A percentile compares a stretch with the other conserved stretches of the same genome.
phyloP scores from a whole-genome alignment of 2,329 filamentous ascomycete species.

The Exophiala viscosa region DNA sequence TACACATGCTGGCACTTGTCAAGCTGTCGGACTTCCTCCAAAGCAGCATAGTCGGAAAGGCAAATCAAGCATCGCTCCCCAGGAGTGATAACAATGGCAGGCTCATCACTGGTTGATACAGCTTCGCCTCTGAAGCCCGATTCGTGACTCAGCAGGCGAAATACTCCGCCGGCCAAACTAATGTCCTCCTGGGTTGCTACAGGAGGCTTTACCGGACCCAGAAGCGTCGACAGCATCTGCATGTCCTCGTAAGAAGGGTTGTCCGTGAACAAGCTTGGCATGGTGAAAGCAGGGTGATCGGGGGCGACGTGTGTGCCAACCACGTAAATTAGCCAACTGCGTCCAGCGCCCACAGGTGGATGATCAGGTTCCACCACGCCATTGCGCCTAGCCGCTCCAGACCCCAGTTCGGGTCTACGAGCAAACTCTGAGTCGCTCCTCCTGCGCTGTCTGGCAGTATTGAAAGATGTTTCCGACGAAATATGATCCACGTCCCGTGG shows the following conservation, averaged over 20 bases:
- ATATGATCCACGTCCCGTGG: constrained; percentile 27
- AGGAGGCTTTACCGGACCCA: constrained; percentile 65
- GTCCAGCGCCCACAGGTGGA: constrained; percentile 46
- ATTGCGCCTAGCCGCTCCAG: constrained; percentile 60
- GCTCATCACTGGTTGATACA: constrained; percentile 36
- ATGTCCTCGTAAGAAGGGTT: constrained; percentile 69
- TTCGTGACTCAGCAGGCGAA: constrained; percentile 47
- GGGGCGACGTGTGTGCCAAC: constrained; percentile 67
- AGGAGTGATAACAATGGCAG: constrained; percentile 35
- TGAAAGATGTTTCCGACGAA: constrained; percentile 40
- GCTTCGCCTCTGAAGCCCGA: constrained; percentile 47
- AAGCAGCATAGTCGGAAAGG: constrained; percentile 61
- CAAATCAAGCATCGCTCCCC: constrained; percentile 63
- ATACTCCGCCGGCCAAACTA: constrained; percentile 59
- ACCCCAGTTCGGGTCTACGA: constrained; percentile 55
- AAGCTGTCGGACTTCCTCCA: constrained; percentile 59
- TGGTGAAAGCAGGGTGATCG: constrained; percentile 66
- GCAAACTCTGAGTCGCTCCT: constrained; percentile 59
- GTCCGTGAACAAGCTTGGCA: constrained; percentile 67
- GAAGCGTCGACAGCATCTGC: constrained; percentile 63
- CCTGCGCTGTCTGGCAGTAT: constrained; percentile 50
- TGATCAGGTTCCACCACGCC: constrained; percentile 61
- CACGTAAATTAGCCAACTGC: constrained; percentile 71
- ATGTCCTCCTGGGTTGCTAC: constrained; percentile 64
- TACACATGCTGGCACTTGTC: constrained; percentile 64